Percentiles rank a stretch among this genome's conserved stretches.
Evolutionary conservation across 2,329 filamentous ascomycete species (phyloP).

Genomic region (Colletotrichum eleusines): DNA sequence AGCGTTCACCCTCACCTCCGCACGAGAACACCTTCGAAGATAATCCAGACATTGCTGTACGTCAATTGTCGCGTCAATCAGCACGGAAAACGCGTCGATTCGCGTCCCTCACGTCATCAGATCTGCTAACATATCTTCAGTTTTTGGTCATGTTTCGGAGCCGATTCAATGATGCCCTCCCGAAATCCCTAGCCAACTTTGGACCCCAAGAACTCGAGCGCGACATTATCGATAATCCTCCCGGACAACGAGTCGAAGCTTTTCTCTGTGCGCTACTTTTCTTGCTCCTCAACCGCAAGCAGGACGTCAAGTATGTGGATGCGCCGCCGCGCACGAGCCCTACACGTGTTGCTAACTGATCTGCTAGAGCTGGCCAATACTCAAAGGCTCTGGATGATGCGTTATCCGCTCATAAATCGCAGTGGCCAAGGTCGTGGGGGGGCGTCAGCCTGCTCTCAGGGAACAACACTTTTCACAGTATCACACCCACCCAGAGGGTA

Average conservation of each 20-base stretch:
- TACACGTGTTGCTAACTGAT: constrained; percentile 19
- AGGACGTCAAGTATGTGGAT: constrained; percentile 90
- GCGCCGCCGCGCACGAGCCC: constrained; percentile 7
- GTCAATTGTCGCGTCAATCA: constrained; percentile 63
- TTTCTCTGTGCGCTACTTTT: constrained; percentile 91
- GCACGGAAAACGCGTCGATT: constrained; percentile 62
- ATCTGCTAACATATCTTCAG: constrained; percentile 62
- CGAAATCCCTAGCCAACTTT: constrained; percentile 87
- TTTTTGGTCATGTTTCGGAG: constrained; percentile 99
- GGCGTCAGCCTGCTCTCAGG: constrained; percentile 86
- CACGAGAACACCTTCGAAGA: constrained; percentile 93
- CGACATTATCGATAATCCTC: constrained; percentile 81
- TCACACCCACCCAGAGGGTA: constrained; percentile 87
- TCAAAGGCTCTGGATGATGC: constrained; percentile 94
- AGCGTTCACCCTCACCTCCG: constrained; percentile 87
- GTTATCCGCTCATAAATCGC: constrained; percentile 82
- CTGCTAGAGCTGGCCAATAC: constrained; percentile 85
- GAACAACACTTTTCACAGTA: constrained; percentile 82
- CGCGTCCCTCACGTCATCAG: constrained; percentile 58
- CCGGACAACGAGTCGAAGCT: constrained; percentile 87
- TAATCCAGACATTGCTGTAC: constrained; percentile 90
- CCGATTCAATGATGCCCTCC: constrained; percentile 90
- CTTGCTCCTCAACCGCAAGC: constrained; percentile 94
- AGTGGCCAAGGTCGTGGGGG: constrained; percentile 91
- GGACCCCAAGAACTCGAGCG: constrained; percentile 95